Conservation (phyloP, 768 basidiomycete species). For the Boletales sp. region DNA sequence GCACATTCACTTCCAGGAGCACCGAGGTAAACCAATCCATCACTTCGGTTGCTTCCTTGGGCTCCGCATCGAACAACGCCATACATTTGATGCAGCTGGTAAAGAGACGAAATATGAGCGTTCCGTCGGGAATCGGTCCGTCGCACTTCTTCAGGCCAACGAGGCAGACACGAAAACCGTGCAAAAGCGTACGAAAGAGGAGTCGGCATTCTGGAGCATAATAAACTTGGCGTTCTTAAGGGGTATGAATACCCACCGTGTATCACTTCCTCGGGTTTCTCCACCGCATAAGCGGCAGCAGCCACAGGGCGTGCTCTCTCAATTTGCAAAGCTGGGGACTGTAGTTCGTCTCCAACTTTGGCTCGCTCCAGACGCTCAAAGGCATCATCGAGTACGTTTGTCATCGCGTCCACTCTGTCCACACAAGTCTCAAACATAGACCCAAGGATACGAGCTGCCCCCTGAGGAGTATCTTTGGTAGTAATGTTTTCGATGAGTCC, state of each 20-base stretch:
- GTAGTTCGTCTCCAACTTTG: constrained; percentile 36
- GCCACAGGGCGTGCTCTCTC: constrained; percentile 86
- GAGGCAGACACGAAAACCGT: constrained; percentile 81
- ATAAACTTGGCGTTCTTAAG: constrained; percentile 5
- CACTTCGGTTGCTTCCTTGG: constrained; percentile 69
- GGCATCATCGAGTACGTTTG: constrained; percentile 49
- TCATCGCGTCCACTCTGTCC: constrained; percentile 80
- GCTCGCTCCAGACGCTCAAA: constrained; percentile 46
- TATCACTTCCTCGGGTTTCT: constrained; percentile 78
- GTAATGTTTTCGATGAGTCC: constrained; percentile 82
- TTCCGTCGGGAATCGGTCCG: constrained; percentile 76
- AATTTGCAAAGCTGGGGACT: constrained; percentile 60
- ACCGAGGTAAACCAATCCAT: constrained; percentile 78
- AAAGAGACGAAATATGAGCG: constrained; percentile 84
- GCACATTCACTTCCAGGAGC: constrained; percentile 78
- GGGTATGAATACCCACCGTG: constrained; percentile 50
- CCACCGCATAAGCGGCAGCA: constrained; percentile 70
- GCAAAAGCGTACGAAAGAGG: constrained; percentile 83
- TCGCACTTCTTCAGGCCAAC: constrained; percentile 75
- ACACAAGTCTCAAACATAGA: constrained; percentile 81
- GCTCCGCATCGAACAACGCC: constrained; percentile 73
- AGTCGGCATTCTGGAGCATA: constrained; percentile 66
- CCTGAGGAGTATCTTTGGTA: constrained; percentile 66
- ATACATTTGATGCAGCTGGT: constrained; percentile 81
- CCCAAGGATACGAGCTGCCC: constrained; percentile 64